Evolutionary conservation across 1,139 yeast species (phyloP).

Genomic region (Sugiyamaella castrensis): DNA sequence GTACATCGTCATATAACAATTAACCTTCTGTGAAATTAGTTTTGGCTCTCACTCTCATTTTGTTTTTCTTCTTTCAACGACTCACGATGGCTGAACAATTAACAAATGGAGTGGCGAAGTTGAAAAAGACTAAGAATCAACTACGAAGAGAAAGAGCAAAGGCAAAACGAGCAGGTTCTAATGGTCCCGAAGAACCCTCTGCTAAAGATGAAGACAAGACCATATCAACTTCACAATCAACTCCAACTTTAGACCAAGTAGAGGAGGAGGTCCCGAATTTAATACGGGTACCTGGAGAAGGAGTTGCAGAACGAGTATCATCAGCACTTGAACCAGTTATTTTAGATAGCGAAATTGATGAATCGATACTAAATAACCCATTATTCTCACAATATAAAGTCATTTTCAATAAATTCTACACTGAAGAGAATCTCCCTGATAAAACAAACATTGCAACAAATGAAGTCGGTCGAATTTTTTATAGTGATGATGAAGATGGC

Average conservation of each 20-base stretch:
- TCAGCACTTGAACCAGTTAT: neutral
- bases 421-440: slow-evolving; percentile 24
- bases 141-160: slow-evolving; percentile 40
- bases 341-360: slow-evolving; percentile 9
- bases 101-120: slow-evolving; percentile 7
- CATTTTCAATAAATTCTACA: slow-evolving; percentile 46
- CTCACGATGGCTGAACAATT: slow-evolving; percentile 1
- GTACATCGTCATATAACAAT: too few relatives aligned
- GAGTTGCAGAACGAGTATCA: neutral
- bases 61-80: neutral
- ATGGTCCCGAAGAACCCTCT: neutral
- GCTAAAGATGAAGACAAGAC: neutral
- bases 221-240: neutral
- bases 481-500: slow-evolving; percentile 38
- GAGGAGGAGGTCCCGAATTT: neutral
- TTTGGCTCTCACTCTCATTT: too few relatives aligned
- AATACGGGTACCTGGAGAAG: too few relatives aligned
- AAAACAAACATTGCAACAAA: slow-evolving; percentile 3
- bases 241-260: neutral
- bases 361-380: slow-evolving; percentile 37
- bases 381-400: slow-evolving; percentile 43
- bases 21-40: too few relatives aligned
- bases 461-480: slow-evolving; percentile 35
- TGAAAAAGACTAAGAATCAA: slow-evolving; percentile 43
- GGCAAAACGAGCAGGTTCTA: slow-evolving; percentile 16